Conservation (phyloP, 1,284 basidiomycete species). For the Flammula alnicola region DNA sequence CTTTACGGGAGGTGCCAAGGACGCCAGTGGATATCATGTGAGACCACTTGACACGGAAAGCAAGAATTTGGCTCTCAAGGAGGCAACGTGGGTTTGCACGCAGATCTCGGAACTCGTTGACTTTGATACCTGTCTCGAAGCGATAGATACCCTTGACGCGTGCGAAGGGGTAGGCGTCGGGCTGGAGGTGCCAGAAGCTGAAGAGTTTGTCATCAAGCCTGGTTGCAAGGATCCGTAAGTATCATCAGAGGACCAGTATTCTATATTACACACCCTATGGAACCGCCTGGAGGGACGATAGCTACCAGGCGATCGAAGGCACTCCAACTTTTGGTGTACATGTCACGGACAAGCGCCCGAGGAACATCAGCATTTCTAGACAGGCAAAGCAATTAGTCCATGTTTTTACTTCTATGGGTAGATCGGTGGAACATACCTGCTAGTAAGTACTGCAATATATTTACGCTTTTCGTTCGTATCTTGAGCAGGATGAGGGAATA, state of each 20-base stretch:
- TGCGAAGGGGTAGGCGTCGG: constrained; percentile 70
- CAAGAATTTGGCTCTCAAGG: constrained; percentile 75
- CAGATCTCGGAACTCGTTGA: constrained; percentile 82
- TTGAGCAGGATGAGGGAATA: constrained; percentile 80
- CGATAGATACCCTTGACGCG: constrained; percentile 86
- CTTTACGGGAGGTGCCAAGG: constrained; percentile 42
- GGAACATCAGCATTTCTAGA: constrained; percentile 83
- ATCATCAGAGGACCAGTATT: background rate
- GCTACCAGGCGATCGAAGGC: constrained; percentile 84
- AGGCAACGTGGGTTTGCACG: constrained; percentile 84
- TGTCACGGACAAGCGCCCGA: constrained; percentile 79
- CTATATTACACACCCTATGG: constrained; percentile 67
- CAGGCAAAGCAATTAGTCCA: background rate
- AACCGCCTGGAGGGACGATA: constrained; percentile 85
- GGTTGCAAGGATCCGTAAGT: constrained; percentile 9
- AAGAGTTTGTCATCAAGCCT: constrained; percentile 88
- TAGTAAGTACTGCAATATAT: constrained; percentile 71
- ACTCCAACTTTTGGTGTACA: constrained; percentile 91
- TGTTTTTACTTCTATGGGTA: too few relatives aligned
- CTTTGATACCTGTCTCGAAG: constrained; percentile 84
- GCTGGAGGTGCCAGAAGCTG: constrained; percentile 84
- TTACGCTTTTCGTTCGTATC: constrained; percentile 71
- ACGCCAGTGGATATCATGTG: constrained; percentile 68
- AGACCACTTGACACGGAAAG: constrained; percentile 80
- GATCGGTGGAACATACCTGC: constrained; percentile 65